Base-by-base conservation (phyloP, 495 filamentous ascomycete species). In the Xeromyces bisporus region DNA sequence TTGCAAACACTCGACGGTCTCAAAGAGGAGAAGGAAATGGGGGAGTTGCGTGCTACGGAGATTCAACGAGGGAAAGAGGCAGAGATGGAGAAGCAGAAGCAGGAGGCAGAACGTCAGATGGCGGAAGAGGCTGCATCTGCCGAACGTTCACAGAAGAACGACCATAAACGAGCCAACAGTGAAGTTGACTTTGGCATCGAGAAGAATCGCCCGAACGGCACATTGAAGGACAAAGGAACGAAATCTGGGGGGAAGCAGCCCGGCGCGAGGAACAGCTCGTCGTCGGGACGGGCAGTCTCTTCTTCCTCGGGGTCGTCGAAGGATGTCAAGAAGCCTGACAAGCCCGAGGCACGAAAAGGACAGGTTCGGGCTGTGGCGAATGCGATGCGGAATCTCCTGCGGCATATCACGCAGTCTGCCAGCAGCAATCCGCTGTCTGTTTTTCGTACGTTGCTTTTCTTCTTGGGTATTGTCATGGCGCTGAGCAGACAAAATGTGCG, bases 381-480 rank as follows among this genome's bases (percentile, higher is more conserved):
- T 13, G 67, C 73, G 18, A 31, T 87, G 18, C 66, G 71, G 37
- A 68, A 69, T 23, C 35, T 82, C 8, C 47, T 85, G 9, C 63
- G 71, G 28, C 64, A 72, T 31, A 63, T 83, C 29, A 64, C 69
- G 0, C 52, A 61, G 20, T 69, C 68, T 10, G 60, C 87, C 29
- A 69, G 66, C 12, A 69, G 66, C 2, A 87, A 83, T 41, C 83
- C 87, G 0, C 58, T 82, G 52, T 53, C 76, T 13, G 51, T 92
- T 42, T 56, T 85, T 34, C 70, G 82, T 30, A 74, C 77, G 20
- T 36, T 96, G 26, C 66, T 85, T 7, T 93, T 96, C 46, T 39
- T 93, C 13, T 58, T 87, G n/a, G 78, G 79, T 26, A 64, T 97
- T 31, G 35, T 93, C 26, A 54, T 83, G 43, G 70, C 87, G 39